Evolutionary conservation across 257 asterid genomes (phyloP).

Genomic region (Coffea canephora): DNA sequence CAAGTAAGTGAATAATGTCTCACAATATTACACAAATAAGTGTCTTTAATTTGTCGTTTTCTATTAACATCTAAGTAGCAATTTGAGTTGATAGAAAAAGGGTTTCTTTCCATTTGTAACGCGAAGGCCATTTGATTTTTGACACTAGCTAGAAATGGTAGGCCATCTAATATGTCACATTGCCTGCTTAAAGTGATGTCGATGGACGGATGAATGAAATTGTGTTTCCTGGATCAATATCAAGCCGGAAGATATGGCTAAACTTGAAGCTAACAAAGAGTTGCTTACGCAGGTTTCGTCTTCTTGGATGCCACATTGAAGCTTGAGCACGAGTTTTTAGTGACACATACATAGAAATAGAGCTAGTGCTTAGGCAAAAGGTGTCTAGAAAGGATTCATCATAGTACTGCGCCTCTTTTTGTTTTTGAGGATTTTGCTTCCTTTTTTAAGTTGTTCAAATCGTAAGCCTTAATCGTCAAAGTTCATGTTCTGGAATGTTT

Average conservation of each 20-base stretch:
- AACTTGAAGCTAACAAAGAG: constrained; percentile 38
- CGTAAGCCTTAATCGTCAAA: not conserved
- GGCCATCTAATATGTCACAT: too few species aligned
- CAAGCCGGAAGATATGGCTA: constrained; percentile 41
- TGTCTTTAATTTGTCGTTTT: too few species aligned
- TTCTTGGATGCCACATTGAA: not conserved
- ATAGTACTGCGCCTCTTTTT: not conserved
- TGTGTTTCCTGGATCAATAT: constrained; percentile 24
- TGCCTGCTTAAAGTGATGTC: too few species aligned
- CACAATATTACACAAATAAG: too few species aligned
- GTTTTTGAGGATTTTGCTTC: not conserved
- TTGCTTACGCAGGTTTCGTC: constrained; percentile 11
- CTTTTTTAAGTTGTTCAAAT: not conserved
- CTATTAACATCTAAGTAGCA: too few species aligned
- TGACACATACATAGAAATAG: too few species aligned
- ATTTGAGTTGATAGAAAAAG: too few species aligned
- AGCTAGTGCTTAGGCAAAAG: not conserved
- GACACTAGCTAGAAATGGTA: too few species aligned
- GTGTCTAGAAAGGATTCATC: not conserved
- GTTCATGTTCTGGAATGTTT: not conserved
- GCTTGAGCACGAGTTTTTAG: not conserved
- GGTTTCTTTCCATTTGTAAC: too few species aligned
- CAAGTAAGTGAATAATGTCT: too few species aligned
- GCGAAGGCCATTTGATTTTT: too few species aligned
- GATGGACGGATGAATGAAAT: too few species aligned